Evolutionary conservation across 2,329 filamentous ascomycete species (phyloP).

Genomic region (Fusarium musae): DNA sequence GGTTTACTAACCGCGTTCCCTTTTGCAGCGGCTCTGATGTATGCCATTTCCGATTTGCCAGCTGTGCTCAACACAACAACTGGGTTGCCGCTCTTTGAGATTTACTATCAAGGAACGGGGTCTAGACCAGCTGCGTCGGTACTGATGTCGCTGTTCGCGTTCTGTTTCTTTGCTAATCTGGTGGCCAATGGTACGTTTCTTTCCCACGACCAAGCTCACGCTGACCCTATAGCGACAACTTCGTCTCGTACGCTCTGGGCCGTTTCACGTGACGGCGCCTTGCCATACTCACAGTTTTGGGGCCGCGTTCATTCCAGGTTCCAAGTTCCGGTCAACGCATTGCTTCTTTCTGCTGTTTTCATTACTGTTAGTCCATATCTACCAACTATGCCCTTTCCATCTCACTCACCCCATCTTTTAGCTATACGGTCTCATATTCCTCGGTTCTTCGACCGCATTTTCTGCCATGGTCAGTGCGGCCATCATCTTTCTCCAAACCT

Average conservation of each 20-base stretch:
- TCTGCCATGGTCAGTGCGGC: conserved; percentile 42
- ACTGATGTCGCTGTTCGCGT: conserved; percentile 34
- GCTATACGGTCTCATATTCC: conserved; percentile 46
- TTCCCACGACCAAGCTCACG: fast-evolving
- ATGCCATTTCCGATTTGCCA: conserved; percentile 20
- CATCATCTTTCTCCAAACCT: conserved; percentile 43
- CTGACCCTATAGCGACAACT: conserved; percentile 22
- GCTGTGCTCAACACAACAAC: conserved; percentile 27
- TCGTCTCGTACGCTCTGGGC: conserved; percentile 39
- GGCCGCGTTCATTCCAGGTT: conserved; percentile 32
- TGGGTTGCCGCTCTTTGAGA: conserved; percentile 35
- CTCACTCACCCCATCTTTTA: not conserved
- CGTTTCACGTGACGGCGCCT: conserved; percentile 40
- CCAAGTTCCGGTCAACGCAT: conserved; percentile 43
- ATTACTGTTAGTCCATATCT: conserved; percentile 1
- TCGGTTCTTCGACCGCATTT: conserved; percentile 46
- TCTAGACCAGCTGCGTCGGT: conserved; percentile 22
- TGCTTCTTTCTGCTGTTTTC: conserved; percentile 29
- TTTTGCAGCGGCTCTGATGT: conserved; percentile 29
- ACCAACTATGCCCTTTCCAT: fast-evolving
- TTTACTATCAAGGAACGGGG: conserved; percentile 36
- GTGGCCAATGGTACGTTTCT: conserved; percentile 13
- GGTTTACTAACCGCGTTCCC: conserved; percentile 37
- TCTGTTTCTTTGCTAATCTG: conserved; percentile 38
- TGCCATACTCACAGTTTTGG: conserved; percentile 44